These are phyloP conservation scores for Lachancea dasiensis DNA, from an alignment of 805 yeast genomes.

Conservation along the genomic window DNA sequence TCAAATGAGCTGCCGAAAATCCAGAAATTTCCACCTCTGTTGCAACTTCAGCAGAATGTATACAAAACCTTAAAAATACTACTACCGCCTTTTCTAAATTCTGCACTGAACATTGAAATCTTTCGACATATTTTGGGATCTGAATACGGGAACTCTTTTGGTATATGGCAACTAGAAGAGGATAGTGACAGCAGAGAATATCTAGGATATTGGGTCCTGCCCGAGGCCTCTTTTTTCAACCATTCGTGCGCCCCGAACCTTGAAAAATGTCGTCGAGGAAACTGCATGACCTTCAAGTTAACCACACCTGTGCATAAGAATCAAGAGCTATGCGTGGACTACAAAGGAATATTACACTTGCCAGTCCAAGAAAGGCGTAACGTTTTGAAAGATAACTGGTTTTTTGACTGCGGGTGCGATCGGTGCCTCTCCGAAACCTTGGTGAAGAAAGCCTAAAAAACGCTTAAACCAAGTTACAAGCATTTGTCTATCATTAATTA, in stretches of 20 bases:
- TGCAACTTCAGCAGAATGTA: conserved; percentile 42
- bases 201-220: conserved; percentile 55
- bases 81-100: conserved; percentile 34
- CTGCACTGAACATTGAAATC: conserved; percentile 33
- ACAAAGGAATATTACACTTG: conserved; percentile 39
- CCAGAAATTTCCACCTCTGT: conserved; percentile 40
- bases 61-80: conserved; percentile 43
- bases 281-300: conserved; percentile 40
- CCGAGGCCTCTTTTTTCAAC: conserved; percentile 61
- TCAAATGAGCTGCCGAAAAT: conserved; percentile 47
- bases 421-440: neutral
- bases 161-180: conserved; percentile 50
- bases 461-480: no score
- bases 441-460: neutral
- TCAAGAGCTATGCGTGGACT: conserved; percentile 54
- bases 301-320: conserved; percentile 35
- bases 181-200: conserved; percentile 45
- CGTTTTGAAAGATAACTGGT: no score
- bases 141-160: conserved; percentile 64
- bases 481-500: no score
- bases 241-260: conserved; percentile 61
- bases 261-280: conserved; percentile 36
- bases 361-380: neutral
- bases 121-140: conserved; percentile 48
- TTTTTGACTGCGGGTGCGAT: neutral